Evolutionary conservation across 139 green algal genomes (phyloP).

Genomic region (Coccomyxa sp.): DNA sequence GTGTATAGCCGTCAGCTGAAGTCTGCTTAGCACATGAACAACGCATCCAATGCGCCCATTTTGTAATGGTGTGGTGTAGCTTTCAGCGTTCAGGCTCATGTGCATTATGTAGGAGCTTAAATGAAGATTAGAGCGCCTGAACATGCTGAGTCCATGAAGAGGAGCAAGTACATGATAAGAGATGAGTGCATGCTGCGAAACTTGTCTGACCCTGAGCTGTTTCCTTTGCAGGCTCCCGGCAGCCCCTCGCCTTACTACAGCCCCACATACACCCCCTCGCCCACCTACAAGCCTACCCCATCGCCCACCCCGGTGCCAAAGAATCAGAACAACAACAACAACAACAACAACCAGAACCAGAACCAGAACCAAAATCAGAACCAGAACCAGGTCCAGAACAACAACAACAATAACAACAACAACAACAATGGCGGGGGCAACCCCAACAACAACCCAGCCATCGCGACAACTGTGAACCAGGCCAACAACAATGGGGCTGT

Average conservation of each 20-base stretch:
- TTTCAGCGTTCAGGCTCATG: too few species aligned
- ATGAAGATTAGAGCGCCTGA: too few species aligned
- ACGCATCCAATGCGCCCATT: too few species aligned
- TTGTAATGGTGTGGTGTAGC: too few species aligned
- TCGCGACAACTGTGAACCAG: background rate
- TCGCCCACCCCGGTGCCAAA: background rate
- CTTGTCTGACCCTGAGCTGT: too few species aligned
- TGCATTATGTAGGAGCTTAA: too few species aligned
- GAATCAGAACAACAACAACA: background rate
- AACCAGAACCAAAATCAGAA: background rate
- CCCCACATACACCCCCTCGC: background rate
- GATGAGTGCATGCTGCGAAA: too few species aligned
- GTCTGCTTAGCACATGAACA: too few species aligned
- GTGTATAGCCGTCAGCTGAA: too few species aligned
- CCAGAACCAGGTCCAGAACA: background rate
- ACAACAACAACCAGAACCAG: background rate
- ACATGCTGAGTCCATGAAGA: too few species aligned
- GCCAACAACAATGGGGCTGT: background rate
- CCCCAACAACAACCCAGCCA: background rate
- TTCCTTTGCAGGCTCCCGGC: constrained; percentile 1
- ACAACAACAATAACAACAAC: background rate
- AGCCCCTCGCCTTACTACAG: background rate
- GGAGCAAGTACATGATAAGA: too few species aligned
- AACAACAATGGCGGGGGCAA: background rate
- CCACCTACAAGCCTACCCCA: background rate